Evolutionary conservation across 2,329 filamentous ascomycete genomes (phyloP).

Genomic region (Venturia pyrina): DNA sequence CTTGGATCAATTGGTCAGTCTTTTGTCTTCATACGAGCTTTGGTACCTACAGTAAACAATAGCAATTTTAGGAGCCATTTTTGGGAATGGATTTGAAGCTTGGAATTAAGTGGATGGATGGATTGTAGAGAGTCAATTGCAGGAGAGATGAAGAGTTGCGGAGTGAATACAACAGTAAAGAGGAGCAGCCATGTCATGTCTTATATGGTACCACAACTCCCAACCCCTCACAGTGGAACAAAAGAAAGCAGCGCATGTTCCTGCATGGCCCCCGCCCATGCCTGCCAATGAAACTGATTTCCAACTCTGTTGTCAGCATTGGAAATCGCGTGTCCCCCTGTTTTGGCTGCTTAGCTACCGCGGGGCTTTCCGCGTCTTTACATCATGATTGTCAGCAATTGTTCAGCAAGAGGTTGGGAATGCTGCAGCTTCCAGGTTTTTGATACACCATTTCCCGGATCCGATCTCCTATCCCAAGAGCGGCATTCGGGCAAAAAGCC

Average conservation of each 20-base stretch:
- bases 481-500: not conserved
- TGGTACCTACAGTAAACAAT: constrained; percentile 65
- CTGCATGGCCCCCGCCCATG: not conserved
- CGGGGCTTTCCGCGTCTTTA: not conserved
- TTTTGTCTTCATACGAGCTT: not conserved
- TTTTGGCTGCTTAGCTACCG: not conserved
- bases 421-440: not conserved
- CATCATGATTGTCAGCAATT: not conserved
- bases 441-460: not conserved
- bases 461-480: not conserved
- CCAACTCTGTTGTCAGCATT: not conserved
- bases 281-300: not conserved
- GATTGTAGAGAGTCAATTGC: not conserved
- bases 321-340: not conserved
- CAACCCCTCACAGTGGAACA: not conserved
- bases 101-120: not conserved
- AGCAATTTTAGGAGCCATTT: constrained; percentile 82
- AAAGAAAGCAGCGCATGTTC: not conserved
- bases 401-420: not conserved
- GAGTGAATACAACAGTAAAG: not conserved
- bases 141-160: not conserved
- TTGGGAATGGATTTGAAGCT: not conserved
- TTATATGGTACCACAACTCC: not conserved
- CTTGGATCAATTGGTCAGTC: constrained; percentile 40
- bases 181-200: not conserved